Base-by-base conservation (phyloP, 1,139 yeast genomes). In the Geotrichum bryndzae region DNA sequence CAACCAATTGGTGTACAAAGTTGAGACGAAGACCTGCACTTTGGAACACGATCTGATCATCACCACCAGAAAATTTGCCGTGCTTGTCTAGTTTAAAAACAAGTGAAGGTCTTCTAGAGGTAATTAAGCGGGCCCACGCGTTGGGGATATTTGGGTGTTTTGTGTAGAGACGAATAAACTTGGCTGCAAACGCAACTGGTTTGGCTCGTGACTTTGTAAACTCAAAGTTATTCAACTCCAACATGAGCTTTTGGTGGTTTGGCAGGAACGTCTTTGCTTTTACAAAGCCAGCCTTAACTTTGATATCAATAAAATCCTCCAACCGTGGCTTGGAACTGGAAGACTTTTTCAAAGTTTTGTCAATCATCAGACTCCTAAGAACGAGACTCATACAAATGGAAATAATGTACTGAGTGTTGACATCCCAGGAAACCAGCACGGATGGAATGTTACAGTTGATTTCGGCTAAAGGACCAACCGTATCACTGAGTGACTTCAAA, bases 1-100 rank as follows among this genome's bases (percentile, higher is more conserved):
- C 82, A 61, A 85, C 77, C 68, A 85, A 85, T 64, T 84, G 84
- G 69, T 84, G 84, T 0, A 90, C 89, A 57, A 85, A 69, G 41
- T 74, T 73, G 62, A 78, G 60, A 15, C 77, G 68, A 65, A 78
- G 60, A 1, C 74, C 76, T 10, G 72, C 72, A 27, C 73, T 67
- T 18, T 69, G 68, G 45, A 76, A 56, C 5, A 64, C 58, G 29
- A 73, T 58, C 48, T 67, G 61, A 31, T 61, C 64, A 13, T 51
- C 63, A 4, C 45, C 51, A 22, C 56, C 48, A 18, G 59, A 51
- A 8, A 60, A 54, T 2, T 41, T 41, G 18, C 48, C 22, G 7
- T 41, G 22, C 18, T 41, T 3, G 7, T 59, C 53, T 7, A 57
- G 61, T 13, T 60, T 58, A 41, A 64, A 35, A 38, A 68, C 69